Percentiles rank a stretch among this genome's conserved stretches.
Evolutionary conservation across 495 filamentous ascomycete genomes (phyloP).

Genomic region (Penicillium manginii): DNA sequence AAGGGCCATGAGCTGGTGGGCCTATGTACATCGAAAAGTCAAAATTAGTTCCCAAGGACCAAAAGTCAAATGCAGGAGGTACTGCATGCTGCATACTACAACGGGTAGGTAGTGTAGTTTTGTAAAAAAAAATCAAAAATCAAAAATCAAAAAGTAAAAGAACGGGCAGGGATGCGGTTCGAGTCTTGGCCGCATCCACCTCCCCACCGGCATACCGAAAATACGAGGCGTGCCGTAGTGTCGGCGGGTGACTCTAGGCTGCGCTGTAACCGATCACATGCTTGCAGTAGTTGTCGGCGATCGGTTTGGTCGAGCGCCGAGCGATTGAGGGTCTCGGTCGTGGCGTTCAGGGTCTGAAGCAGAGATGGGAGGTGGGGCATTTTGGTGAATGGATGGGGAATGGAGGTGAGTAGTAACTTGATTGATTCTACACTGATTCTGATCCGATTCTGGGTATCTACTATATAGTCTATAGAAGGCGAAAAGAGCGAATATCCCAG

Average conservation of each 20-base stretch:
- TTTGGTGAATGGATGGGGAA: neutral
- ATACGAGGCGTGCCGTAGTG: constrained; percentile 14
- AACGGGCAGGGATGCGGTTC: neutral
- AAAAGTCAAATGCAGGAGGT: too few species aligned
- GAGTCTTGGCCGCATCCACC: neutral
- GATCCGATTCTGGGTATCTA: too few species aligned
- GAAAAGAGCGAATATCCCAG: too few species aligned
- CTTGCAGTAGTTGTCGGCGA: constrained; percentile 18
- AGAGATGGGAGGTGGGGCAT: constrained; percentile 9
- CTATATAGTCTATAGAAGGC: too few species aligned
- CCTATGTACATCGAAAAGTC: constrained; percentile 8
- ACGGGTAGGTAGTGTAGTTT: too few species aligned
- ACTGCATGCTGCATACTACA: too few species aligned
- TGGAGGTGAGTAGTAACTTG: neutral
- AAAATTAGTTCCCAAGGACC: neutral
- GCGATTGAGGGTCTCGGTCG: constrained; percentile 4
- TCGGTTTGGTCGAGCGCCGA: constrained; percentile 12
- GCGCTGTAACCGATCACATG: constrained; percentile 21
- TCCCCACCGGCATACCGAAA: constrained; percentile 21
- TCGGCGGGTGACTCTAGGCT: constrained; percentile 15
- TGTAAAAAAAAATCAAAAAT: neutral
- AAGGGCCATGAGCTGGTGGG: constrained; percentile 26
- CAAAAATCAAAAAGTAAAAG: neutral
- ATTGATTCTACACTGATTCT: neutral
- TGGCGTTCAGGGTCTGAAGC: constrained; percentile 11